A percentile compares a stretch with the other conserved stretches of the same genome.
phyloP scores from a whole-genome alignment of 2,329 filamentous ascomycete species.

The Colletotrichum caudatum region DNA sequence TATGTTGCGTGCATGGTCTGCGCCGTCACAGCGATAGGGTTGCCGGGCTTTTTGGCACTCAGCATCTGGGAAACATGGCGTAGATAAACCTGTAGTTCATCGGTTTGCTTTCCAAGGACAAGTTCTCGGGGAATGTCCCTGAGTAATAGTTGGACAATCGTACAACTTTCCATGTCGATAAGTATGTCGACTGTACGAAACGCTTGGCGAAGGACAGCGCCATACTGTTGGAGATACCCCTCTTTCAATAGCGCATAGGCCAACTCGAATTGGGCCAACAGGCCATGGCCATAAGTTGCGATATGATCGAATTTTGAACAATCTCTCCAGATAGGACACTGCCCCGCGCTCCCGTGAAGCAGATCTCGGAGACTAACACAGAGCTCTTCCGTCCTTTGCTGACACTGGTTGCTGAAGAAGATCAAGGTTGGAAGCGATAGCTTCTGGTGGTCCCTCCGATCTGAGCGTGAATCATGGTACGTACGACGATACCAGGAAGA shows the following conservation, averaged over 20 bases:
- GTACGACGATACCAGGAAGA: background rate
- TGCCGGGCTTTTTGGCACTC: background rate
- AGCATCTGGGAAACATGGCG: background rate
- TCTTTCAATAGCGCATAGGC: background rate
- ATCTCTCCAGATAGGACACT: background rate
- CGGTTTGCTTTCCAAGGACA: no score
- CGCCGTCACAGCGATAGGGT: background rate
- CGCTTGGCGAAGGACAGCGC: background rate
- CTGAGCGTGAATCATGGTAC: background rate
- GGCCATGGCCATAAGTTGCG: fast-evolving
- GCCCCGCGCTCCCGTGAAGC: background rate
- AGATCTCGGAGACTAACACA: background rate
- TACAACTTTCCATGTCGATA: background rate
- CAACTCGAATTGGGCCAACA: background rate
- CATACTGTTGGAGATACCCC: background rate
- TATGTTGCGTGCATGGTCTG: background rate
- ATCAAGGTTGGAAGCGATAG: background rate
- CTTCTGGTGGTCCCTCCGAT: background rate
- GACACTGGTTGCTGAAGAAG: background rate
- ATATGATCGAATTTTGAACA: background rate
- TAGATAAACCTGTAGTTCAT: background rate
- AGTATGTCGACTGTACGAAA: background rate
- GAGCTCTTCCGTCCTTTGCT: background rate
- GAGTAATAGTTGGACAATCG: background rate
- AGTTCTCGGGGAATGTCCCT: no score